phyloP scores from a whole-genome alignment of 441 rosid genomes.

The Populus hybrid region DNA sequence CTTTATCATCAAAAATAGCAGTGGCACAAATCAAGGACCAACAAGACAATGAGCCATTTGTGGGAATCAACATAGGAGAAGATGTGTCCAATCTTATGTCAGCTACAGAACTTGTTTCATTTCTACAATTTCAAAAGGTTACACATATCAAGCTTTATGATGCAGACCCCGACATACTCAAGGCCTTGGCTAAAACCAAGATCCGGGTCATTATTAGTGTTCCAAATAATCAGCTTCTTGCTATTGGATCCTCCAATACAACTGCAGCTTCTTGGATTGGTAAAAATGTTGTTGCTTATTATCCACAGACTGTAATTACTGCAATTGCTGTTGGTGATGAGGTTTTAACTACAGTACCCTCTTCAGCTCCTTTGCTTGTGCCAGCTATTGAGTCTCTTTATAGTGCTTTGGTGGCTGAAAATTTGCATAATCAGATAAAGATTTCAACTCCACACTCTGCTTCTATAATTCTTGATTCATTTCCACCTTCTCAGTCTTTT shows the following conservation, averaged over 20 bases:
- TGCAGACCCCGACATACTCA: slow-evolving; percentile 75
- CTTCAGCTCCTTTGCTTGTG: slow-evolving; percentile 73
- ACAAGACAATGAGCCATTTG: slow-evolving; percentile 65
- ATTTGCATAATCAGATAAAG: slow-evolving; percentile 80
- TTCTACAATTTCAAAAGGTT: slow-evolving; percentile 73
- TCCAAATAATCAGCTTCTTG: slow-evolving; percentile 95
- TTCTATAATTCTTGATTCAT: slow-evolving; percentile 71
- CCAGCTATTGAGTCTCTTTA: slow-evolving; percentile 88
- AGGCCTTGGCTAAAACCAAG: slow-evolving; percentile 79
- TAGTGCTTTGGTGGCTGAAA: slow-evolving; percentile 82
- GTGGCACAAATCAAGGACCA: slow-evolving; percentile 36
- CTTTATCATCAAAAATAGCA: slow-evolving; percentile 31
- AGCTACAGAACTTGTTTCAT: slow-evolving; percentile 52
- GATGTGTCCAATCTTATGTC: slow-evolving; percentile 59
- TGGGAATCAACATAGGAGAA: slow-evolving; percentile 84
- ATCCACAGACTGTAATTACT: slow-evolving; percentile 71
- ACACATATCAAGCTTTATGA: slow-evolving; percentile 78
- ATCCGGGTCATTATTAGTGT: slow-evolving; percentile 84
- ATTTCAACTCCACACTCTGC: slow-evolving; percentile 93
- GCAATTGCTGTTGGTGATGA: slow-evolving; percentile 87
- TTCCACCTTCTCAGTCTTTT: slow-evolving; percentile 94
- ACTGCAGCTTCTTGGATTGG: slow-evolving; percentile 89
- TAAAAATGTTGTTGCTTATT: slow-evolving; percentile 74
- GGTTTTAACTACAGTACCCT: slow-evolving; percentile 79
- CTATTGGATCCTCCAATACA: slow-evolving; percentile 81